Evolutionary conservation across 805 yeast species (phyloP), one percentile per base, ranked within the genome.

Genomic region (Candida krabiensis): DNA sequence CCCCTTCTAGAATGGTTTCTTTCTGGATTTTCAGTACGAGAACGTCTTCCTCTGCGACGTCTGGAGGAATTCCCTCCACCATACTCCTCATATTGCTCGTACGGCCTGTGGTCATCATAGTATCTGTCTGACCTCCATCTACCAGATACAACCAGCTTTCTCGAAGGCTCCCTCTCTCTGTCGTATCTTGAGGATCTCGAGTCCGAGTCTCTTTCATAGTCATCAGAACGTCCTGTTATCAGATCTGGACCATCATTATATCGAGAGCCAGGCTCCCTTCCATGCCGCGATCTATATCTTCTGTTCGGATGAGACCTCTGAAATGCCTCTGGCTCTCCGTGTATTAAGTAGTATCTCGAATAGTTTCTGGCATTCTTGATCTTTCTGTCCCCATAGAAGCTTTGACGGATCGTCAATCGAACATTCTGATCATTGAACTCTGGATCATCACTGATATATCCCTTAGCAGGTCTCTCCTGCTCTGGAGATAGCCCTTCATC

Each of bases 271-370:
- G n/a, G n/a, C n/a, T n/a, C n/a, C 42, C 57, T 48, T 37, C 56
- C 45, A 33, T 28, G 35, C 12, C 51, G 47, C 5, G 35, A 27
- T 34, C 51, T 46, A 19, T 45, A 37, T 24, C 50, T 55, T 28
- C 31, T 36, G 19, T 32, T 22, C 9, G 35, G 35, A 17, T 38
- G 33, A 17, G 44, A 22, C 43, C 73, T 52, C 49, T 64, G 53
- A 63, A 55, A 41, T 13, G 38, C 40, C 11, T 77, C 77, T 3
- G 89, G 91, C 53, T 80, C 89, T 3, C 91, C 91, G 47, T 83
- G 82, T 13, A 79, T 54, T 40, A 80, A 63, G 61, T 83, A 83
- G 60, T 81, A 83, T 27, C 85, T 60, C 15, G 86, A 80, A 37
- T 71, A 71, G 11, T 68, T 74, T 16, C 75, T 65, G 8, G 88